A percentile compares a stretch with the other conserved stretches of the same genome.
Evolutionary conservation across 257 asterid species (phyloP).

Genomic region (Solanum megistacrolobum): DNA sequence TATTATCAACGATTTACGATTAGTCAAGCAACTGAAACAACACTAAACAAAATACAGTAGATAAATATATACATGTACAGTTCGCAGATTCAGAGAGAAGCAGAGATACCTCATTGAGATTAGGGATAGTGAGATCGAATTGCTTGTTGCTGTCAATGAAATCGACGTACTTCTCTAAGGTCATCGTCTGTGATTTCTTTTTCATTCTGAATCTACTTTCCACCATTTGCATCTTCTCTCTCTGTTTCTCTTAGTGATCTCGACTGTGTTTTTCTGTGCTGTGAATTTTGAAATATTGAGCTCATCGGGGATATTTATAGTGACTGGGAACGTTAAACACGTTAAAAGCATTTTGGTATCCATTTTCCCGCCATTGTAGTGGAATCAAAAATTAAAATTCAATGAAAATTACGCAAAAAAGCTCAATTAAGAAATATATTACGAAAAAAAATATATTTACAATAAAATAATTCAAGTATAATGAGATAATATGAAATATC

Average conservation of each 20-base stretch:
- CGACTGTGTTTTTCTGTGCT: not conserved
- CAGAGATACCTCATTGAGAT: slow-evolving; percentile 3
- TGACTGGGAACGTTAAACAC: not conserved
- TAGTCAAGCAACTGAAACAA: not conserved
- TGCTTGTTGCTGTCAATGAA: slow-evolving; percentile 6
- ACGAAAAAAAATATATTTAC: not conserved
- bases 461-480: not conserved
- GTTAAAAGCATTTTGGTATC: not conserved
- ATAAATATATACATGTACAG: not conserved
- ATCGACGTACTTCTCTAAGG: slow-evolving; percentile 14
- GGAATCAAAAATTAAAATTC: not conserved
- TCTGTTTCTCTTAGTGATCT: not conserved
- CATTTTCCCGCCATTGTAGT: not conserved
- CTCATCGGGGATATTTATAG: not conserved
- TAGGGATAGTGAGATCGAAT: slow-evolving; percentile 2
- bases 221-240: not conserved
- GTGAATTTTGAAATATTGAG: not conserved
- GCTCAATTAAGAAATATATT: no score
- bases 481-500: not conserved
- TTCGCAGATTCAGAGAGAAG: not conserved
- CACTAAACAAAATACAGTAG: not conserved
- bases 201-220: not conserved
- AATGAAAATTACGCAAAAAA: not conserved
- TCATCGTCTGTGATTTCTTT: slow-evolving; percentile 1
- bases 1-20: not conserved